These are phyloP conservation scores for Colletotrichum sojae DNA, from an alignment of 2,329 filamentous ascomycete species.

Conservation along the genomic window DNA sequence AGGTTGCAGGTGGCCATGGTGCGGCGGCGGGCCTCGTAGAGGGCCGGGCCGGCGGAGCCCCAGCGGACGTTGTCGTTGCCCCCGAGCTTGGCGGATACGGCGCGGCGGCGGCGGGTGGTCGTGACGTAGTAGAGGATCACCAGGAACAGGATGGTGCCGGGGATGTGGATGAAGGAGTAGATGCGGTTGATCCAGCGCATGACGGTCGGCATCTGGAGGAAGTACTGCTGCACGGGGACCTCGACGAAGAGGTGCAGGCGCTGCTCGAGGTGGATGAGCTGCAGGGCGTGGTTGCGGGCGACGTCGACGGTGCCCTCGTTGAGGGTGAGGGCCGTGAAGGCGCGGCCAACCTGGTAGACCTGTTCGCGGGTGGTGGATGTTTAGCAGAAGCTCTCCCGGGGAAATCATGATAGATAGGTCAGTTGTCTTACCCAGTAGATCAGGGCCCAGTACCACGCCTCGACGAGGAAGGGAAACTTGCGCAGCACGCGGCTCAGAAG, in stretches of 20 bases:
- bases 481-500: conserved; percentile 74
- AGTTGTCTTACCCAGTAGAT: conserved; percentile 80
- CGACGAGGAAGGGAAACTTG: conserved; percentile 79
- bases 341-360: conserved; percentile 82
- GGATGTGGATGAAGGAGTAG: conserved; percentile 85
- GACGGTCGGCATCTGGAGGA: conserved; percentile 64
- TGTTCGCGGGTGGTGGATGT: conserved; percentile 47
- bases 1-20: conserved; percentile 70
- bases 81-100: conserved; percentile 45
- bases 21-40: conserved; percentile 69
- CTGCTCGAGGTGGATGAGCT: conserved; percentile 77
- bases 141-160: conserved; percentile 79
- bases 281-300: conserved; percentile 77
- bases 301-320: conserved; percentile 77
- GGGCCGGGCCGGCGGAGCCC: conserved; percentile 55
- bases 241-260: conserved; percentile 76
- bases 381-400: no score
- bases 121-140: conserved; percentile 78
- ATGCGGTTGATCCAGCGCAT: conserved; percentile 80
- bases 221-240: conserved; percentile 70
- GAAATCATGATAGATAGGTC: neutral
- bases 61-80: conserved; percentile 46
- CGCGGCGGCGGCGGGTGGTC: conserved; percentile 69
- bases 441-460: conserved; percentile 83
- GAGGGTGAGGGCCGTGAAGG: conserved; percentile 78